These are phyloP conservation scores for Phaeotremella skinneri DNA, from an alignment of 768 basidiomycete species.

Conservation along the genomic window DNA sequence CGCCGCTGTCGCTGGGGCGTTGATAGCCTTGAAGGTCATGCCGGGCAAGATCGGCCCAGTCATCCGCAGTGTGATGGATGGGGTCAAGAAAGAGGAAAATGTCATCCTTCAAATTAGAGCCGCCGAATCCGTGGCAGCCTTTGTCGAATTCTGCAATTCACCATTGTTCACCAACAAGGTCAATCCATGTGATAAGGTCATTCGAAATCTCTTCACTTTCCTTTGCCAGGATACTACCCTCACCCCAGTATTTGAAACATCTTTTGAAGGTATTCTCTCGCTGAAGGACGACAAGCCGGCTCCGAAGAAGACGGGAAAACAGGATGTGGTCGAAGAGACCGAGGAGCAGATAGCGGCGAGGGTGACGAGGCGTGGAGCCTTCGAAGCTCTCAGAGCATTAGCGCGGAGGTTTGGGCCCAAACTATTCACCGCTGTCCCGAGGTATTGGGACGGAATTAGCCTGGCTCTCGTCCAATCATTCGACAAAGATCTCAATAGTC, in stretches of 20 bases:
- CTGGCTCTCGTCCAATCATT: conserved; percentile 71
- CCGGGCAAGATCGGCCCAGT: conserved; percentile 94
- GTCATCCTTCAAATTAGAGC: conserved; percentile 82
- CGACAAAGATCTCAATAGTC: conserved; percentile 59
- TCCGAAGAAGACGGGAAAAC: conserved; percentile 18
- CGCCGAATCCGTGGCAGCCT: conserved; percentile 77
- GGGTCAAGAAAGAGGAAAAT: conserved; percentile 87
- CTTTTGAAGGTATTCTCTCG: conserved; percentile 69
- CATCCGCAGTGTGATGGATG: conserved; percentile 95
- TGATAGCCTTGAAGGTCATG: conserved; percentile 77
- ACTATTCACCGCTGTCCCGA: conserved; percentile 77
- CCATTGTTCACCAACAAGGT: conserved; percentile 60
- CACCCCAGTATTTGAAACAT: conserved; percentile 81
- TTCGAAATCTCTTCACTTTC: conserved; percentile 95
- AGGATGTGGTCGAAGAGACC: conserved; percentile 34
- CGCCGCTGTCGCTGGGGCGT: conserved; percentile 85
- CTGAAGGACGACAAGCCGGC: conserved; percentile 54
- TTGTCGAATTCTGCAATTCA: conserved; percentile 76
- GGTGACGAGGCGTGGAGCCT: conserved; percentile 79
- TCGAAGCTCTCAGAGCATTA: conserved; percentile 74
- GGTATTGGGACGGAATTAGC: conserved; percentile 91
- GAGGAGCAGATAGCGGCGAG: conserved; percentile 65
- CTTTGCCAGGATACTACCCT: conserved; percentile 85
- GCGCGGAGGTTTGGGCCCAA: conserved; percentile 70
- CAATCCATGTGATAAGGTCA: conserved; percentile 91